These are phyloP conservation scores for Agastache rugosa DNA, from an alignment of 257 asterid species.

Conservation along the genomic window DNA sequence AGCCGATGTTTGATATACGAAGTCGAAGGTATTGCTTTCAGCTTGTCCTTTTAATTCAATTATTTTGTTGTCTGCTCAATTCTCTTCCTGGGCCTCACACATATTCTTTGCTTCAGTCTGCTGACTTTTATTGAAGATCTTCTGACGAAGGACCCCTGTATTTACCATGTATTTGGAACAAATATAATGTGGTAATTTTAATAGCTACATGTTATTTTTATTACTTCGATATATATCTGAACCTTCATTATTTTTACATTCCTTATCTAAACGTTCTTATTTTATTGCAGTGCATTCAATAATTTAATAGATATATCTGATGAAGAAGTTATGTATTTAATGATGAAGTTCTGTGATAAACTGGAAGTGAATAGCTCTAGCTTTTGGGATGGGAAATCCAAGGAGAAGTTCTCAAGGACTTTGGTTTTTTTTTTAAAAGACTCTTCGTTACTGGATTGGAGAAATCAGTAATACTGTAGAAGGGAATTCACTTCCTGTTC, in stretches of 20 bases:
- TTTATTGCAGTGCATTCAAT: constrained; percentile 74
- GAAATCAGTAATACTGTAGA: constrained; percentile 46
- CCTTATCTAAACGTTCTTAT: constrained; percentile 29
- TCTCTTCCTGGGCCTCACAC: constrained; percentile 30
- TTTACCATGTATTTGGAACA: constrained; percentile 55
- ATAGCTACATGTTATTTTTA: constrained; percentile 16
- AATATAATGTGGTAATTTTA: constrained; percentile 63
- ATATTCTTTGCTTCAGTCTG: constrained; percentile 55
- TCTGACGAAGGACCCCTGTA: constrained; percentile 53
- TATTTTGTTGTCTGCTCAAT: constrained; percentile 26
- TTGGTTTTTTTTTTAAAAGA: constrained; percentile 48
- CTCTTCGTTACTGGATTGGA: constrained; percentile 56
- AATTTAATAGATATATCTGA: constrained; percentile 60
- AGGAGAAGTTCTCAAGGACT: constrained; percentile 50
- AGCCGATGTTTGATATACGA: constrained; percentile 62
- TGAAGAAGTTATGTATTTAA: constrained; percentile 64
- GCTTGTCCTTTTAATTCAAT: constrained; percentile 30
- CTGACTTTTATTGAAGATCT: constrained; percentile 66
- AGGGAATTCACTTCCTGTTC: too few relatives aligned
- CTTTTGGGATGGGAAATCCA: constrained; percentile 51
- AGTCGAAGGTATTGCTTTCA: constrained; percentile 64
- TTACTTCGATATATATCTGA: constrained; percentile 19
- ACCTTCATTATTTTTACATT: background rate
- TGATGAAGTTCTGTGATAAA: constrained; percentile 71
- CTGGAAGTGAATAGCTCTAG: constrained; percentile 51